phyloP scores from a whole-genome alignment of 2,329 filamentous ascomycete species.

The Aspergillus flavus region DNA sequence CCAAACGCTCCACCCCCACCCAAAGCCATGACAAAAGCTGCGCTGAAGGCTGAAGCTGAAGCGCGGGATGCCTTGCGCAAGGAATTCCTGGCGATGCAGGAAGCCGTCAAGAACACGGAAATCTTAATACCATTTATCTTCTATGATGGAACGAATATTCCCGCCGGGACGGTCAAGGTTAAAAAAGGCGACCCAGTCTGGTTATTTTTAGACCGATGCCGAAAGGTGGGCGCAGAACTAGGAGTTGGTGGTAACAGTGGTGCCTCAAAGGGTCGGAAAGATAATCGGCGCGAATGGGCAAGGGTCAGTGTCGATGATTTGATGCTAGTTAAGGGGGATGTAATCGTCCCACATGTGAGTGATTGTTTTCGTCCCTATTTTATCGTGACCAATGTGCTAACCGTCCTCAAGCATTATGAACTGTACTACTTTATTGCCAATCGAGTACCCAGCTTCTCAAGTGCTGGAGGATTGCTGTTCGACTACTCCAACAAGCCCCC shows the following conservation, averaged over 20 bases:
- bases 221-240: constrained; percentile 84
- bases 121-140: constrained; percentile 94
- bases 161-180: constrained; percentile 79
- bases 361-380: not conserved
- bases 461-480: constrained; percentile 77
- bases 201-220: constrained; percentile 88
- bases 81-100: constrained; percentile 81
- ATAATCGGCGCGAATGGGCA: constrained; percentile 81
- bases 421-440: constrained; percentile 98
- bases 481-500: constrained; percentile 63
- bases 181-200: constrained; percentile 94
- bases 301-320: constrained; percentile 92
- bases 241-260: constrained; percentile 67
- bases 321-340: constrained; percentile 84
- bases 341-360: constrained; percentile 93
- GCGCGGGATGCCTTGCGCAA: constrained; percentile 73
- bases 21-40: constrained; percentile 73
- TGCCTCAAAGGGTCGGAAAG: constrained; percentile 50
- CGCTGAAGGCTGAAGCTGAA: constrained; percentile 76
- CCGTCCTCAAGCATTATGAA: constrained; percentile 76
- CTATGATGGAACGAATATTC: constrained; percentile 89
- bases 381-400: constrained; percentile 11
- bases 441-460: constrained; percentile 61
- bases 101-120: constrained; percentile 84
- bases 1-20: constrained; percentile 59